phyloP scores from a whole-genome alignment of 31 red algal species.

The Odonthalia washingtoniensis region DNA sequence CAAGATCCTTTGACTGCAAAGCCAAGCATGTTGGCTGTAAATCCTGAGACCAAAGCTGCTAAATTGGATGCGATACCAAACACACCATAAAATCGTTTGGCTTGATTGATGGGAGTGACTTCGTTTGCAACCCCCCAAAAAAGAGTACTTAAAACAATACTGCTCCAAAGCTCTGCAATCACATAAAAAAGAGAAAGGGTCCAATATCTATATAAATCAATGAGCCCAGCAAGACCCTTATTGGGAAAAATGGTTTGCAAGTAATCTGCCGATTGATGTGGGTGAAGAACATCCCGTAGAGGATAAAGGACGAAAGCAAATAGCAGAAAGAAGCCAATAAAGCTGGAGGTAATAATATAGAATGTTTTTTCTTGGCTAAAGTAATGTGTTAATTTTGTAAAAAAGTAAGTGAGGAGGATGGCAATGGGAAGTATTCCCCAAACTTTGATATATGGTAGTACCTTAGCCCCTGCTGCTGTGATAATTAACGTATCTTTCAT shows the following conservation, averaged over 20 bases:
- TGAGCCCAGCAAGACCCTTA: conserved; percentile 66
- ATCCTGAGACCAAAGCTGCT: conserved; percentile 79
- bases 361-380: conserved; percentile 83
- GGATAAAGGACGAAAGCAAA: conserved; percentile 96
- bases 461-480: conserved; percentile 94
- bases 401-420: conserved; percentile 88
- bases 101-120: conserved; percentile 93
- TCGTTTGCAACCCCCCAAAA: conserved; percentile 99
- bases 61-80: conserved; percentile 98
- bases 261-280: conserved; percentile 60
- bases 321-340: conserved; percentile 89
- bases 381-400: conserved; percentile 86
- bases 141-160: conserved; percentile 86
- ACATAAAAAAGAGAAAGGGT: conserved; percentile 98
- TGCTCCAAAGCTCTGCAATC: conserved; percentile 97
- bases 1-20: conserved; percentile 90
- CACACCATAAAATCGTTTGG: conserved; percentile 96
- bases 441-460: conserved; percentile 98
- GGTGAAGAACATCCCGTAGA: conserved; percentile 79
- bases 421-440: conserved; percentile 96
- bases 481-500: conserved; percentile 98
- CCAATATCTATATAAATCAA: conserved; percentile 94
- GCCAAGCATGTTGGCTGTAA: conserved; percentile 95
- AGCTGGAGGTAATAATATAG: conserved; percentile 89
- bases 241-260: conserved; percentile 71